Evolutionary conservation across 129 eudicot genomes (phyloP).

Genomic region (Rutidosis leptorrhynchoides): DNA sequence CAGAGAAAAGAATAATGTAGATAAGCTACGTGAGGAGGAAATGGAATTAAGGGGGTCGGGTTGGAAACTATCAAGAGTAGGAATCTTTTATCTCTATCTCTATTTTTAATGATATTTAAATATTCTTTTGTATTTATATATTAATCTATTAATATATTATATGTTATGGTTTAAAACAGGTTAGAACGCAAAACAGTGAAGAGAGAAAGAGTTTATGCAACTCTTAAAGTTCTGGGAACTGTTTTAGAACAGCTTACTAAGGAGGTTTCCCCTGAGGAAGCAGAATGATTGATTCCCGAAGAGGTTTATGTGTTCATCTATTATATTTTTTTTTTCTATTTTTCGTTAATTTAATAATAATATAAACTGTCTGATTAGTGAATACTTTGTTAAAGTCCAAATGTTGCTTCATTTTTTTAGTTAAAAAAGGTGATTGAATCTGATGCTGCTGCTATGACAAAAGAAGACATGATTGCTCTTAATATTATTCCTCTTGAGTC

Average conservation of each 20-base stretch:
- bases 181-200: conserved; percentile 83
- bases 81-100: conserved; percentile 13
- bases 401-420: conserved; percentile 38
- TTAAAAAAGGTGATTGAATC: conserved; percentile 76
- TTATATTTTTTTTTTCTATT: background rate
- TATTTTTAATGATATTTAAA: background rate
- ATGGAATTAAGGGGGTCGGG: conserved; percentile 84
- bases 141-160: no score
- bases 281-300: conserved; percentile 67
- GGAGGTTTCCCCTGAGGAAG: conserved; percentile 91
- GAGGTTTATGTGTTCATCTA: conserved; percentile 48
- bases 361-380: background rate
- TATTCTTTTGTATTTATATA: background rate
- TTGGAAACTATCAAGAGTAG: conserved; percentile 95
- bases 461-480: conserved; percentile 82
- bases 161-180: conserved; percentile 37
- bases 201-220: conserved; percentile 90
- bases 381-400: conserved; percentile 1
- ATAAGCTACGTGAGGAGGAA: conserved; percentile 82
- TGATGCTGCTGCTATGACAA: conserved; percentile 97
- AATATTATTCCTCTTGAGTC: conserved; percentile 98
- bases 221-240: conserved; percentile 89
- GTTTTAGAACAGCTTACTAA: conserved; percentile 79
- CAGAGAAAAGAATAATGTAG: conserved; percentile 72
- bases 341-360: background rate